These are phyloP conservation scores for Penicillium palitans DNA, from an alignment of 2,329 filamentous ascomycete species.

Conservation along the genomic window DNA sequence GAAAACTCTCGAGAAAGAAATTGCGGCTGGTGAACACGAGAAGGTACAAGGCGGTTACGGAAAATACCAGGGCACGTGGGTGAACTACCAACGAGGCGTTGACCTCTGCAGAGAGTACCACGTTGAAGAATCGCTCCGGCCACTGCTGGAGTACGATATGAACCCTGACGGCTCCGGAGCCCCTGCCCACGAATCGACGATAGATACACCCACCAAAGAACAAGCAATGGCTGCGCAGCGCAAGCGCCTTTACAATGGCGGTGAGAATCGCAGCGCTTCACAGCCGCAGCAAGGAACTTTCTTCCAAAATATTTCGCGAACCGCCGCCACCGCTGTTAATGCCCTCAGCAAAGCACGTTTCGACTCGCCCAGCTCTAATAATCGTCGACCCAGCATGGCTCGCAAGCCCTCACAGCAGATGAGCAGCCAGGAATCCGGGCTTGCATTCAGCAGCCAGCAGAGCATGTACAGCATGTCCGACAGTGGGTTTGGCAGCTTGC, in stretches of 20 bases:
- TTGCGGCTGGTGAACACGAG: constrained; percentile 92
- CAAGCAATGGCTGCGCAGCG: constrained; percentile 95
- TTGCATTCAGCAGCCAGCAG: constrained; percentile 77
- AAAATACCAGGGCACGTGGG: constrained; percentile 99
- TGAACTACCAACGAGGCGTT: constrained; percentile 85
- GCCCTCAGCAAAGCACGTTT: constrained; percentile 96
- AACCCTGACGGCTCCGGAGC: constrained; percentile 59
- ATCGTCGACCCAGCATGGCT: constrained; percentile 67
- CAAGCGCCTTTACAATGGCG: constrained; percentile 84
- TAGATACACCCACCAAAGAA: constrained; percentile 97
- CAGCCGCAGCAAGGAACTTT: constrained; percentile 75
- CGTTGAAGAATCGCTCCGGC: constrained; percentile 50
- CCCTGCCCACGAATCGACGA: constrained; percentile 65
- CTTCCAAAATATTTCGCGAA: constrained; percentile 94
- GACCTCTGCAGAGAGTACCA: constrained; percentile 82
- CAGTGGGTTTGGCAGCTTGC: constrained; percentile 69
- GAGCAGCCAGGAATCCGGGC: constrained; percentile 62
- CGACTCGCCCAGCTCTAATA: constrained; percentile 73
- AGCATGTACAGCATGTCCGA: constrained; percentile 72
- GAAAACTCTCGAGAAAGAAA: constrained; percentile 97
- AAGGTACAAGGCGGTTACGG: constrained; percentile 98
- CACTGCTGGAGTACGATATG: constrained; percentile 53
- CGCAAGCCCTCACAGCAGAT: constrained; percentile 67
- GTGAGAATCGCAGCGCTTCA: constrained; percentile 67
- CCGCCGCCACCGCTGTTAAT: constrained; percentile 87